Percentiles rank a stretch among this genome's conserved stretches.
Evolutionary conservation across 1,284 basidiomycete species (phyloP).

Genomic region (Pyrrhoderma lamaoense): DNA sequence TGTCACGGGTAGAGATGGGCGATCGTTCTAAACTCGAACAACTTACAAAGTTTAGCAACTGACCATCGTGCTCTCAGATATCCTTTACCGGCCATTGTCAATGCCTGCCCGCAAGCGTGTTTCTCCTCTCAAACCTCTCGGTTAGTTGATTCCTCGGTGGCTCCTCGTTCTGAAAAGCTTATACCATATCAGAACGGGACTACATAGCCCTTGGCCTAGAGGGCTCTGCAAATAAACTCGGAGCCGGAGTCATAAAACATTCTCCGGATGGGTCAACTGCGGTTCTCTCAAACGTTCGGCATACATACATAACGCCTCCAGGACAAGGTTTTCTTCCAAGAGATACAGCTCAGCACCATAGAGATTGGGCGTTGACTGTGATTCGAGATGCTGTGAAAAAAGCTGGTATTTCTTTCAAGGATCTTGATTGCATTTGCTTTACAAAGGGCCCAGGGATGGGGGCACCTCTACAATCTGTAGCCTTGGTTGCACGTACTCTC

Average conservation of each 20-base stretch:
- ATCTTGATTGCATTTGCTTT: conserved; percentile 93
- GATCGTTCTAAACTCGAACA: no score
- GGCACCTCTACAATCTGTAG: conserved; percentile 91
- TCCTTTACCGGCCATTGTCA: no score
- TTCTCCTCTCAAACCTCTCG: conserved; percentile 13
- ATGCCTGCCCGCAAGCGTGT: conserved; percentile 4
- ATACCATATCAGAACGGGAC: conserved; percentile 16
- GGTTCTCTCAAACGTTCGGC: conserved; percentile 82
- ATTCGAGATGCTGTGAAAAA: conserved; percentile 75
- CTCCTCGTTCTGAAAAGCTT: not conserved
- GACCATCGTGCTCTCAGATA: no score
- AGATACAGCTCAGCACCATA: conserved; percentile 94
- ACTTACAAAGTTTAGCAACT: no score
- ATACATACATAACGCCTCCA: conserved; percentile 97
- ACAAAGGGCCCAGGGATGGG: conserved; percentile 99
- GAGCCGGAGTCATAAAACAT: conserved; percentile 92
- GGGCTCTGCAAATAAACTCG: conserved; percentile 96
- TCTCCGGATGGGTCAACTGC: conserved; percentile 56
- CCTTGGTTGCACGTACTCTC: conserved; percentile 90
- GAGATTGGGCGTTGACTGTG: conserved; percentile 84
- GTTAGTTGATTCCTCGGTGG: conserved; percentile 5
- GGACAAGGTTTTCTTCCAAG: conserved; percentile 95
- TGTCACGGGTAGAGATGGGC: no score
- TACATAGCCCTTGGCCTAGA: conserved; percentile 83
- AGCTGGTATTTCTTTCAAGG: conserved; percentile 63